phyloP scores from a whole-genome alignment of 306 rosid genomes.

The Astragalus glycyphyllos region DNA sequence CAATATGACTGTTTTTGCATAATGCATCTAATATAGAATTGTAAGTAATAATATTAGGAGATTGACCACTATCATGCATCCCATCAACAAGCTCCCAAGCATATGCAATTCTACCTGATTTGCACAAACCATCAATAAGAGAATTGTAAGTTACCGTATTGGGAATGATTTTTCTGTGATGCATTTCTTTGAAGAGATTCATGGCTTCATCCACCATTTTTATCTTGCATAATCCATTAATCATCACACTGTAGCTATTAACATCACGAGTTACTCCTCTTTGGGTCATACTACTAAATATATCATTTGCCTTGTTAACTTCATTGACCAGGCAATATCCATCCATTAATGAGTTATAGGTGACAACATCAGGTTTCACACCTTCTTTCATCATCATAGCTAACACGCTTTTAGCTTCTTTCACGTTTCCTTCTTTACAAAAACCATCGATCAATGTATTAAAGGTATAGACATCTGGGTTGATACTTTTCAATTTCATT shows the following conservation, averaged over 20 bases:
- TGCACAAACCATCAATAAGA: no score
- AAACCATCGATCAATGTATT: no score
- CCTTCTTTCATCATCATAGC: neutral
- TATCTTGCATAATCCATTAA: slow-evolving; percentile 9
- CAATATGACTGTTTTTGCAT: slow-evolving; percentile 5
- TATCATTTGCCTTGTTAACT: neutral
- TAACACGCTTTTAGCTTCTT: neutral
- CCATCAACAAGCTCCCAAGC: neutral
- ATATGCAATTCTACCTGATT: no score
- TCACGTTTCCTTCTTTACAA: neutral
- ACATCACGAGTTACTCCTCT: neutral
- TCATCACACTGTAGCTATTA: neutral
- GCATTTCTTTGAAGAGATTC: neutral
- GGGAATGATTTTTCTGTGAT: neutral
- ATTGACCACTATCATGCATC: neutral
- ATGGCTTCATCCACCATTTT: slow-evolving; percentile 2
- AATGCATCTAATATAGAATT: neutral
- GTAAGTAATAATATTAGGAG: neutral
- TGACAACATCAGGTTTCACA: neutral
- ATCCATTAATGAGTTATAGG: neutral
- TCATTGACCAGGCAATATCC: neutral
- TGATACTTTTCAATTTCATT: no score
- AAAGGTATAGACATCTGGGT: no score
- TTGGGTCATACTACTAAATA: neutral
- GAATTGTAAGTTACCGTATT: neutral